Conservation (phyloP, 2,329 filamentous ascomycete genomes). For the Pseudohalonectria lignicola region DNA sequence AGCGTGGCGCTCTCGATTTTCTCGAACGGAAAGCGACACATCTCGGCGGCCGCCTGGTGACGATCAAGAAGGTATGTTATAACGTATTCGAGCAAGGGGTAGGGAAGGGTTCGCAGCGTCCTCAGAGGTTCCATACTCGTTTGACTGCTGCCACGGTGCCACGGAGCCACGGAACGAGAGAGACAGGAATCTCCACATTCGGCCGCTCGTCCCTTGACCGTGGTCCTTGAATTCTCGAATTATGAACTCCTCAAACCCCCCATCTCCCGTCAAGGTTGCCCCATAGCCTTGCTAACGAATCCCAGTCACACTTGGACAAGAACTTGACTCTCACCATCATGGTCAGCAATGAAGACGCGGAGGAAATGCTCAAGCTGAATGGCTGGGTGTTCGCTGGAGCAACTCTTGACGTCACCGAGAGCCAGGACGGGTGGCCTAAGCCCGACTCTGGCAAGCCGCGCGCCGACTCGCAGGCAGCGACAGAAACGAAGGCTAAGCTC, state of each 20-base stretch:
- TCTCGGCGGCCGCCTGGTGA: conserved; percentile 44
- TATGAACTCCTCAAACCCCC: too few relatives aligned
- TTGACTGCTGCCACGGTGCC: too few relatives aligned
- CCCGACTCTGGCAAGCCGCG: conserved; percentile 15
- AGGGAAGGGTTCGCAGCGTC: too few relatives aligned
- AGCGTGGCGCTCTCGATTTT: conserved; percentile 54
- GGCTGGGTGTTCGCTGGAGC: conserved; percentile 58
- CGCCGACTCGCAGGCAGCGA: conserved; percentile 35
- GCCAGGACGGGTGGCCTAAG: conserved; percentile 25
- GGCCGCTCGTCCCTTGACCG: not conserved
- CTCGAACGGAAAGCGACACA: conserved; percentile 59
- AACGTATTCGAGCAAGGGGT: too few relatives aligned
- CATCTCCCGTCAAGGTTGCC: too few relatives aligned
- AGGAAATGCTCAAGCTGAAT: conserved; percentile 57
- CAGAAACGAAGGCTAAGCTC: conserved; percentile 58
- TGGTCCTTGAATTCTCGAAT: too few relatives aligned
- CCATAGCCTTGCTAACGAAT: conserved; percentile 61
- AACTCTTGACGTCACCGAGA: conserved; percentile 42
- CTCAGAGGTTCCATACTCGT: too few relatives aligned
- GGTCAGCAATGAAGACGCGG: conserved; percentile 51
- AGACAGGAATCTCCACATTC: not conserved
- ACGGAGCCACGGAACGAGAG: not conserved
- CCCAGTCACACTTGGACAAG: conserved; percentile 55
- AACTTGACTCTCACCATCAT: conserved; percentile 55
- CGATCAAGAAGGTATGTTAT: conserved; percentile 68